Base-by-base conservation (phyloP, 176 grass and related monocot species). In the Lolium perenne region DNA sequence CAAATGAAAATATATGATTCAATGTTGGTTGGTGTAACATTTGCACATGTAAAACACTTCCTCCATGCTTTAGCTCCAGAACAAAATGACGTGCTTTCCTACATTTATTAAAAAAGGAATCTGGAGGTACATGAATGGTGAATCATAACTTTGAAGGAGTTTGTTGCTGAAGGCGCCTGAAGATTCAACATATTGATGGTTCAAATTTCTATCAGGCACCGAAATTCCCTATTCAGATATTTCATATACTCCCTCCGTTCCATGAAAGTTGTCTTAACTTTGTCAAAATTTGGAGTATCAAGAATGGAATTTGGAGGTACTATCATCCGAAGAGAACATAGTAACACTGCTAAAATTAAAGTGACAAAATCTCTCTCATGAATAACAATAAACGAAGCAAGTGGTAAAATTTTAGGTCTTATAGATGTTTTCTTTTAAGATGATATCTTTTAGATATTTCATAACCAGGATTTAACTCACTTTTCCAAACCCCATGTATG, bases 21-120 rank as follows among this genome's bases (percentile, higher is more conserved):
- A 53, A 29, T 84, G 13, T 71, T 2, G 56, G 58, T 86, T 75
- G 74, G 32, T 86, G 58, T 51, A 56, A 72, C 66, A 67, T 59
- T 67, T 71, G 46, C 50, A 64, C 65, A 83, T 56, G 84, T 12
- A 74, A 66, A 11, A 48, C 58, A 21, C 17, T 80, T 88, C 57
- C 47, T 83, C 67, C 32, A 22, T 2, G 7, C 15, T 55, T 68
- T 53, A 68, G 38, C 65, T 43, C 54, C 53, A 74, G 38, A 81
- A 82, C 43, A 86, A 49, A 64, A 56, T 50, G 38, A 21, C 35
- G 1, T 59, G 8, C 48, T 85, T 78, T 35, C 47, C 56, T 59
- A 58, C 67, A 35, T 79, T 58, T 79, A 72, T 51, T 40, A 84
- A 50, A 4, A 77, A 78, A 69, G 35, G 10, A 71, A 70, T 61